Percentiles rank a stretch among this genome's conserved stretches.
phyloP scores from a whole-genome alignment of 805 yeast species.

The Yamadazyma kitorensis region DNA sequence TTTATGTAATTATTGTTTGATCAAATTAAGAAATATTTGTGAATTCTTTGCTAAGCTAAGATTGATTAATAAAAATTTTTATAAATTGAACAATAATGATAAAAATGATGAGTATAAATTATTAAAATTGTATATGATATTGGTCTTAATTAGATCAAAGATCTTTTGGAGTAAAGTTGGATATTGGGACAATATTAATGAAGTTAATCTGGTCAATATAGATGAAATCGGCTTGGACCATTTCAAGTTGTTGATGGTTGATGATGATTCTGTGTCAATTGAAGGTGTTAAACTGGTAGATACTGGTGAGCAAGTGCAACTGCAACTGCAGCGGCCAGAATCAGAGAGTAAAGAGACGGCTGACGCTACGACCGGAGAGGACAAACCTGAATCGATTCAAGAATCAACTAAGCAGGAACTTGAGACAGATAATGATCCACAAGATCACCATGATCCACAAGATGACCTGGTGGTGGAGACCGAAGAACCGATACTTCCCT shows the following conservation, averaged over 20 bases:
- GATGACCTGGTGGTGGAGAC: slow-evolving; percentile 1
- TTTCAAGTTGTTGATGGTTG: slow-evolving; percentile 15
- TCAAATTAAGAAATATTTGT: slow-evolving; percentile 76
- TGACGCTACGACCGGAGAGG: background rate
- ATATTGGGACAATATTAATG: slow-evolving; percentile 58
- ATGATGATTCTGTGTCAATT: slow-evolving; percentile 3
- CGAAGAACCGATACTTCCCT: slow-evolving; percentile 1
- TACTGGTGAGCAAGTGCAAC: background rate
- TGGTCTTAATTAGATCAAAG: slow-evolving; percentile 58
- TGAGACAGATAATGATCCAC: background rate
- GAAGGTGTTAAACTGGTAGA: slow-evolving; percentile 10
- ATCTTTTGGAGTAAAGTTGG: slow-evolving; percentile 86
- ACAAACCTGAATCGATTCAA: too few species aligned
- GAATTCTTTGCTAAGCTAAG: slow-evolving; percentile 79
- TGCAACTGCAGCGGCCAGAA: too few species aligned
- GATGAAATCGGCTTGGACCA: slow-evolving; percentile 22
- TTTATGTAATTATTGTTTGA: slow-evolving; percentile 77
- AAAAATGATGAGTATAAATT: slow-evolving; percentile 31
- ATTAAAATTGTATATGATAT: slow-evolving; percentile 51
- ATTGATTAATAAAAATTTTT: slow-evolving; percentile 51
- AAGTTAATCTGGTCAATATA: slow-evolving; percentile 25
- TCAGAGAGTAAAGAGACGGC: too few species aligned
- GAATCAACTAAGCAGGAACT: too few species aligned
- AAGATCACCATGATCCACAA: background rate
- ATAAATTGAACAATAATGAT: slow-evolving; percentile 42